Conservation (phyloP, 2,329 filamentous ascomycete genomes). For the Juglanconis oblonga region DNA sequence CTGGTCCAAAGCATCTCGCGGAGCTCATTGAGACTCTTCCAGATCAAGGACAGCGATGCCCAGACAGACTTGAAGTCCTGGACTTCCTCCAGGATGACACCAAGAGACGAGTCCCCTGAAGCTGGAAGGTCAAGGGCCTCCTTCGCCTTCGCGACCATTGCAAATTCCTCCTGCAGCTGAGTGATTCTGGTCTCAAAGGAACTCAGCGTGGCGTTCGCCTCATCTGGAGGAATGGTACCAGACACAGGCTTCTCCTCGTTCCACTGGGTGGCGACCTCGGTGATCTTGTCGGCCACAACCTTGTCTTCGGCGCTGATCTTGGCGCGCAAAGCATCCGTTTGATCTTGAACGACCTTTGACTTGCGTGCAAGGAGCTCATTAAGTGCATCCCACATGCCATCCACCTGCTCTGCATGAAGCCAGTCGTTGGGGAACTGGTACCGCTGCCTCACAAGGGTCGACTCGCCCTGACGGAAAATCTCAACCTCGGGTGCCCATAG, state of each 20-base stretch:
- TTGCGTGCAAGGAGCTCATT: conserved; percentile 91
- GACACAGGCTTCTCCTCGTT: conserved; percentile 96
- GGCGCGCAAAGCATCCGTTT: conserved; percentile 88
- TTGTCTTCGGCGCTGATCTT: conserved; percentile 95
- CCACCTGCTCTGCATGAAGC: conserved; percentile 93
- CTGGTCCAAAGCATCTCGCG: conserved; percentile 92
- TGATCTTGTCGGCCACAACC: conserved; percentile 83
- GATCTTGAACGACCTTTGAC: conserved; percentile 92
- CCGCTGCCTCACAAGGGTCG: conserved; percentile 83
- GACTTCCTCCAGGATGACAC: conserved; percentile 88
- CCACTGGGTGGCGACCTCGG: conserved; percentile 83
- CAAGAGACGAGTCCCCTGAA: conserved; percentile 74
- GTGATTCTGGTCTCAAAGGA: conserved; percentile 84
- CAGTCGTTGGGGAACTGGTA: conserved; percentile 94
- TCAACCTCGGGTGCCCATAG: conserved; percentile 95
- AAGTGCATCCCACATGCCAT: conserved; percentile 90
- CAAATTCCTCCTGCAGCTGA: conserved; percentile 78
- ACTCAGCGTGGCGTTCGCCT: conserved; percentile 77
- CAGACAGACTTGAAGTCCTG: conserved; percentile 99
- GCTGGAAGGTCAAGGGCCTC: conserved; percentile 89
- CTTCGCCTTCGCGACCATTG: conserved; percentile 95
- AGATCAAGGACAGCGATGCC: conserved; percentile 92
- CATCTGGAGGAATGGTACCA: conserved; percentile 84
- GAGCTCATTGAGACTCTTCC: conserved; percentile 92
- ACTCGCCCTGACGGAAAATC: conserved; percentile 92